A percentile compares a stretch with the other conserved stretches of the same genome.
These are phyloP conservation scores for Batrachochytrium dendrobatidis DNA, from an alignment of 371 early-diverging fungal genomes.

Conservation along the genomic window DNA sequence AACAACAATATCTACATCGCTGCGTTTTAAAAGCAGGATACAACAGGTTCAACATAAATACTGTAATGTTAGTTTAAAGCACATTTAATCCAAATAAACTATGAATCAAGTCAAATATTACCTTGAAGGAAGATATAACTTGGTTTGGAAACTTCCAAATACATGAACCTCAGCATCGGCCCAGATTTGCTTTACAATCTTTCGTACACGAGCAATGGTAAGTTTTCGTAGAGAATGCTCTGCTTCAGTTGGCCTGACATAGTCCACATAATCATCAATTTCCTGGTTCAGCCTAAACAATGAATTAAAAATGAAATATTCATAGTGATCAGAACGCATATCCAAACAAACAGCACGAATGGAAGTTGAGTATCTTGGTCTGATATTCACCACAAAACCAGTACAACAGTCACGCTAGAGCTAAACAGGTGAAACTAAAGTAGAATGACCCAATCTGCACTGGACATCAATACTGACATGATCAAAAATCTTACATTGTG, in stretches of 20 bases:
- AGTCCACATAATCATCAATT: slow-evolving; percentile 63
- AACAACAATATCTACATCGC: slow-evolving; percentile 78
- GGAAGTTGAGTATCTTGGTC: neutral
- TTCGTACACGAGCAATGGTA: slow-evolving; percentile 55
- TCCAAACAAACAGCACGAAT: neutral
- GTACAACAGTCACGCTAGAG: neutral
- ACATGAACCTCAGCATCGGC: slow-evolving; percentile 45
- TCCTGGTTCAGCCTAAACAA: slow-evolving; percentile 56
- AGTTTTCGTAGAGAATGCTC: slow-evolving; percentile 69
- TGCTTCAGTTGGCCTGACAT: slow-evolving; percentile 66
- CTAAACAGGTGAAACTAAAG: no score
- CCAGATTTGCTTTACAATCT: slow-evolving; percentile 33
- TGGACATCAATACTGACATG: no score
- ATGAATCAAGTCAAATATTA: no score
- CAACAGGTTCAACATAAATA: no score
- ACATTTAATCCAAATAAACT: no score
- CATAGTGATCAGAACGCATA: neutral
- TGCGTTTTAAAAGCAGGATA: no score
- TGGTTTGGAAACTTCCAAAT: slow-evolving; percentile 84
- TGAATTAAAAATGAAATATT: no score
- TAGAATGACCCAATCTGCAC: no score
- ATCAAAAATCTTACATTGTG: slow-evolving; percentile 18
- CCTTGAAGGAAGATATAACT: slow-evolving; percentile 70
- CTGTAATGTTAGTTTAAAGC: no score
- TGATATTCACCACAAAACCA: slow-evolving; percentile 1